These are phyloP conservation scores for Gastrolobium villosum DNA, from an alignment of 306 rosid genomes.

Conservation along the genomic window DNA sequence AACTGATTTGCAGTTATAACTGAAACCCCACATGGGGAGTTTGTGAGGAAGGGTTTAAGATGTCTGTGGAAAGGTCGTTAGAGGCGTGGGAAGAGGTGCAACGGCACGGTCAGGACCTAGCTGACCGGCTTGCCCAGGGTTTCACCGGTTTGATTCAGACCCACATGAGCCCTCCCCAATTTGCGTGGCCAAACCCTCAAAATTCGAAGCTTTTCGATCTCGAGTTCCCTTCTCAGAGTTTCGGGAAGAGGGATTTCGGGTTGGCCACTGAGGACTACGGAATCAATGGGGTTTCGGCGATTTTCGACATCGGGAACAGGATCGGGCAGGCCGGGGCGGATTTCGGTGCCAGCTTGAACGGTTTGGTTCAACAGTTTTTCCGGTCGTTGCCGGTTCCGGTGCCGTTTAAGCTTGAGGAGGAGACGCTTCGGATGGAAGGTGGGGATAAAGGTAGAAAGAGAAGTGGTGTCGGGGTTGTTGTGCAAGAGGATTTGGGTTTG, in stretches of 20 bases:
- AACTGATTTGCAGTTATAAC: no score
- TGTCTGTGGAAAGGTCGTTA: slow-evolving; percentile 93
- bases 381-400: slow-evolving; percentile 79
- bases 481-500: slow-evolving; percentile 68
- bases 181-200: slow-evolving; percentile 82
- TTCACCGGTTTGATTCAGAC: slow-evolving; percentile 87
- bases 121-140: slow-evolving; percentile 96
- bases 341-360: slow-evolving; percentile 91
- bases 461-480: slow-evolving; percentile 57
- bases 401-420: slow-evolving; percentile 79
- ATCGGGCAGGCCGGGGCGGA: slow-evolving; percentile 96
- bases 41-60: slow-evolving; percentile 23
- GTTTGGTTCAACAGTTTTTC: slow-evolving; percentile 90
- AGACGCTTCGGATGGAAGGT: slow-evolving; percentile 50
- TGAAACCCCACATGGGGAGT: slow-evolving; percentile 46
- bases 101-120: slow-evolving; percentile 94
- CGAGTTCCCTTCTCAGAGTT: slow-evolving; percentile 75
- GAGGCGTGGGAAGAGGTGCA: slow-evolving; percentile 99
- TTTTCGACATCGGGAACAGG: slow-evolving; percentile 83
- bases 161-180: slow-evolving; percentile 79
- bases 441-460: slow-evolving; percentile 62
- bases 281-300: slow-evolving; percentile 77
- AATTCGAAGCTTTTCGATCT: slow-evolving; percentile 83
- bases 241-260: slow-evolving; percentile 69
- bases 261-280: slow-evolving; percentile 56